phyloP scores from a whole-genome alignment of 2,329 filamentous ascomycete genomes.

The Fusarium longipes region DNA sequence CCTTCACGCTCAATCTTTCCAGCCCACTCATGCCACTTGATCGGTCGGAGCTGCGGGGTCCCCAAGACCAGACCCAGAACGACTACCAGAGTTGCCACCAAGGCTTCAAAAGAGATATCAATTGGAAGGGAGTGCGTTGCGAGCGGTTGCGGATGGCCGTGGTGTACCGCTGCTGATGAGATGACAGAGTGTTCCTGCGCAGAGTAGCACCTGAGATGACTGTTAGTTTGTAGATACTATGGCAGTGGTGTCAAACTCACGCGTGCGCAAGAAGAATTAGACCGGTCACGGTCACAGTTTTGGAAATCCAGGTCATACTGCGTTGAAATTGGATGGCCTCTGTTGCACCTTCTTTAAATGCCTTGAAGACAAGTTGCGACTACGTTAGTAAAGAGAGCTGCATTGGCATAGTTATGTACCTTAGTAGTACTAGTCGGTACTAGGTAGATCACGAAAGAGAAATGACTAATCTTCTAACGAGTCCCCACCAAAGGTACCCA shows the following conservation, averaged over 20 bases:
- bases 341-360: slow-evolving; percentile 9
- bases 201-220: slow-evolving; percentile 82
- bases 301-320: slow-evolving; percentile 78
- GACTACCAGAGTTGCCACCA: slow-evolving; percentile 83
- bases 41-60: slow-evolving; percentile 82
- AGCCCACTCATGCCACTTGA: slow-evolving; percentile 84
- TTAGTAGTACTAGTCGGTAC: too few species aligned
- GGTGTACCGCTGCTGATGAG: slow-evolving; percentile 64
- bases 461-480: slow-evolving; percentile 40
- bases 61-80: slow-evolving; percentile 83
- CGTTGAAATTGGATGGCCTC: slow-evolving; percentile 9
- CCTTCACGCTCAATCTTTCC: slow-evolving; percentile 86
- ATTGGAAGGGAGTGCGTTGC: slow-evolving; percentile 71
- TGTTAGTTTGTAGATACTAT: slow-evolving; percentile 29
- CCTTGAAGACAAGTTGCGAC: slow-evolving; percentile 41
- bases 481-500: slow-evolving; percentile 4
- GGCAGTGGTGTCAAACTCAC: slow-evolving; percentile 64
- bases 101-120: slow-evolving; percentile 89
- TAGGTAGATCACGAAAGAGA: not conserved
- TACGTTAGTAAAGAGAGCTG: not conserved
- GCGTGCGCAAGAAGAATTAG: slow-evolving; percentile 85
- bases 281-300: slow-evolving; percentile 77
- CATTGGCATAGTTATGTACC: slow-evolving; percentile 22
- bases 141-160: slow-evolving; percentile 56
- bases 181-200: slow-evolving; percentile 90